Percentiles rank a stretch among this genome's conserved stretches.
These are phyloP conservation scores for Sideroxylon spinosum DNA, from an alignment of 179 eudicot species.

Conservation along the genomic window DNA sequence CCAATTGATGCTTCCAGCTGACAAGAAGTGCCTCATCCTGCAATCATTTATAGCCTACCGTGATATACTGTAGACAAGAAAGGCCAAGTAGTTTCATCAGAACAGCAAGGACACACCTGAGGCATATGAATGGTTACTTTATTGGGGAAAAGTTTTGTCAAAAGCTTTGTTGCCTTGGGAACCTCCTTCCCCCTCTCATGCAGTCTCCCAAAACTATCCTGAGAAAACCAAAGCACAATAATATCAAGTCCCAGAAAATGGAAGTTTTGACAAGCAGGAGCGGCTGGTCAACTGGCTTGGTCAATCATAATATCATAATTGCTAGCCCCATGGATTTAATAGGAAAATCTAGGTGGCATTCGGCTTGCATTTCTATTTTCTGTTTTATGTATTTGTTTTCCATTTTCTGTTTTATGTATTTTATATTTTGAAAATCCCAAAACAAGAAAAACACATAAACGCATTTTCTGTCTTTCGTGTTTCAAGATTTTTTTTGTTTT, in stretches of 20 bases:
- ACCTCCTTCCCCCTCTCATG: slow-evolving; percentile 84
- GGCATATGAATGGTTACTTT: slow-evolving; percentile 89
- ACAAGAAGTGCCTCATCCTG: slow-evolving; percentile 84
- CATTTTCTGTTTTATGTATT: too few species aligned
- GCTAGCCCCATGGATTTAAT: too few species aligned
- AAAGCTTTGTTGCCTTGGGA: slow-evolving; percentile 65
- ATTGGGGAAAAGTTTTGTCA: slow-evolving; percentile 83
- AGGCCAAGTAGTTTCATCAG: not conserved
- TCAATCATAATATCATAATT: not conserved
- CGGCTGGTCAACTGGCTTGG: not conserved
- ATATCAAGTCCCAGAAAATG: slow-evolving; percentile 18
- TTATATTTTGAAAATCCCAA: too few species aligned
- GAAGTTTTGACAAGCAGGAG: slow-evolving; percentile 8
- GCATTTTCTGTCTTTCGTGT: too few species aligned
- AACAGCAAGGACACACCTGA: slow-evolving; percentile 53
- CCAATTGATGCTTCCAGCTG: slow-evolving; percentile 89
- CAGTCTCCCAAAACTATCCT: slow-evolving; percentile 96
- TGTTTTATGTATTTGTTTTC: too few species aligned
- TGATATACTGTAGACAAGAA: slow-evolving; percentile 8
- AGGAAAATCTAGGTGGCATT: too few species aligned
- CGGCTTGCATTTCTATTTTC: too few species aligned
- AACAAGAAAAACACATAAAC: too few species aligned
- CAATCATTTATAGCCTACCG: slow-evolving; percentile 19
- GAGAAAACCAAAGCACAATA: slow-evolving; percentile 23
- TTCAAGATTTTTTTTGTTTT: too few species aligned